A percentile compares a stretch with the other conserved stretches of the same genome.
Conservation (phyloP, 768 basidiomycete species). For the Calvatia gigantea region DNA sequence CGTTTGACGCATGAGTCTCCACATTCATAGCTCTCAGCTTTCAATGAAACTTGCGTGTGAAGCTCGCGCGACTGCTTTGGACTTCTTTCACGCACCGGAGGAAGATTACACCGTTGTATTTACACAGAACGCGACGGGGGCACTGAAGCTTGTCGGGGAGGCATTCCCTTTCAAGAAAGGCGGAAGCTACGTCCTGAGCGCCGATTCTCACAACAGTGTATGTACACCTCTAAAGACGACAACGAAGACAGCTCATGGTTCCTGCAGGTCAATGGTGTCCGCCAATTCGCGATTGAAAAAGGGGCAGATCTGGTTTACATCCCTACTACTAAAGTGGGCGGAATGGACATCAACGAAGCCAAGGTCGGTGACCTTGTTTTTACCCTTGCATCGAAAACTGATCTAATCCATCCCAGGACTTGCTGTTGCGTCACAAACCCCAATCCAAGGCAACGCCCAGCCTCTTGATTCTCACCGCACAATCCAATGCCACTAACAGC, state of each 20-base stretch:
- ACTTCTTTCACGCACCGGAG: constrained; percentile 68
- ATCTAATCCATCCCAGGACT: constrained; percentile 35
- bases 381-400: neutral
- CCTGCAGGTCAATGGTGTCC: constrained; percentile 59
- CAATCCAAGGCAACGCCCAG: constrained; percentile 43
- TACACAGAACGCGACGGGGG: constrained; percentile 75
- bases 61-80: constrained; percentile 68
- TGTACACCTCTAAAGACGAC: constrained; percentile 14
- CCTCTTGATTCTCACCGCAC: constrained; percentile 73
- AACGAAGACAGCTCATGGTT: neutral
- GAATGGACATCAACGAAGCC: constrained; percentile 53
- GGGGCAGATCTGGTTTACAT: constrained; percentile 64
- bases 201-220: constrained; percentile 83
- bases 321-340: constrained; percentile 58
- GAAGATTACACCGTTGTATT: constrained; percentile 79
- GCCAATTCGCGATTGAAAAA: constrained; percentile 58
- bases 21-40: constrained; percentile 62
- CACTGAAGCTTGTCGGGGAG: constrained; percentile 81
- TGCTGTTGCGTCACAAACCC: constrained; percentile 50
- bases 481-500: constrained; percentile 78
- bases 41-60: constrained; percentile 64
- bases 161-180: constrained; percentile 64
- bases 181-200: constrained; percentile 61
- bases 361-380: constrained; percentile 43
- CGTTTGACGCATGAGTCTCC: neutral